Conservation (phyloP, 352 stramenopile species). For the Pythium phragmiticola region DNA sequence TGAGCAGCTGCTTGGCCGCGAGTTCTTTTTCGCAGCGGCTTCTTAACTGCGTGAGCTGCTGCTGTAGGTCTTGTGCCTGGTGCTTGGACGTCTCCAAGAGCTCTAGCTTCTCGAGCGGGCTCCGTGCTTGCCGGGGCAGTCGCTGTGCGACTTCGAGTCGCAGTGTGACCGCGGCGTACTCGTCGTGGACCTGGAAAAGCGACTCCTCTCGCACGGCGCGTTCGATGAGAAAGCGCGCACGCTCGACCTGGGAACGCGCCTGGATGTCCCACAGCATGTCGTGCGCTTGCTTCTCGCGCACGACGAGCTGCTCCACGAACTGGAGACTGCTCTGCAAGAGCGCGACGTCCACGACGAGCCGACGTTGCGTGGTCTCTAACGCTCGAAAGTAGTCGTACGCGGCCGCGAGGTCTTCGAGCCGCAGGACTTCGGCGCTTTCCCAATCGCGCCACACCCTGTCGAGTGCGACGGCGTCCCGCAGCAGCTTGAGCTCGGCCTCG, state of each 20-base stretch:
- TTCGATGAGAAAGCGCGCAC: constrained; percentile 61
- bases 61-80: constrained; percentile 27
- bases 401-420: constrained; percentile 40
- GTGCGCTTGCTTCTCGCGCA: constrained; percentile 47
- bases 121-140: constrained; percentile 51
- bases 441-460: constrained; percentile 49
- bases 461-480: constrained; percentile 44
- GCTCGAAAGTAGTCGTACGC: constrained; percentile 23
- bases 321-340: constrained; percentile 42
- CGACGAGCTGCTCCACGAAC: constrained; percentile 48
- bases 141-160: constrained; percentile 43
- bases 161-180: constrained; percentile 38
- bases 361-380: constrained; percentile 32
- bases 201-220: constrained; percentile 57
- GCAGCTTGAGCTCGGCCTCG: constrained; percentile 45
- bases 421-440: constrained; percentile 40
- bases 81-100: constrained; percentile 35
- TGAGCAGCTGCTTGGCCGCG: constrained; percentile 38
- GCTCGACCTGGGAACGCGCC: constrained; percentile 52
- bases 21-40: constrained; percentile 36
- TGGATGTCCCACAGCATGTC: constrained; percentile 52
- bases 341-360: constrained; percentile 45
- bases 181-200: constrained; percentile 51
- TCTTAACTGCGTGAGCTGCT: constrained; percentile 25
- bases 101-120: constrained; percentile 46